Evolutionary conservation across 768 basidiomycete species (phyloP), one percentile per base, ranked within the genome.

Genomic region (Cubamyces lactineus): DNA sequence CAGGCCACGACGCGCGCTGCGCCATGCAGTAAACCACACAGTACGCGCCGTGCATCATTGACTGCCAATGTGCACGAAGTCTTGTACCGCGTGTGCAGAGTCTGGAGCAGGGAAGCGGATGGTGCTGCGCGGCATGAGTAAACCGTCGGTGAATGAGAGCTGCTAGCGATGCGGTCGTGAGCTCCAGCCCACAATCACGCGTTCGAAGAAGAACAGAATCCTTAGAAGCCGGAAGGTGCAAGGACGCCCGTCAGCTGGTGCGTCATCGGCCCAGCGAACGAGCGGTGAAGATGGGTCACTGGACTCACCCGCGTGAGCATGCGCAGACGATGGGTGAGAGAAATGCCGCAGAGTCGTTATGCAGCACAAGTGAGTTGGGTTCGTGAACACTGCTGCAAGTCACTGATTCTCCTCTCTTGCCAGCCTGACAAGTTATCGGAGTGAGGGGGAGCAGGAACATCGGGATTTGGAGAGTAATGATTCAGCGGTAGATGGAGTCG

Each of bases 181-280:
- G 34, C 34, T 34, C 34, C 34, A 34, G 34, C 34, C 34, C 34
- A 34, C 34, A 34, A 34, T 34, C 42, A 43, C 19, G 19, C 42
- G 16, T 21, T 43, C 16, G 42, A 43, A 43, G 46, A 16, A 23
- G 48, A 38, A 39, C 12, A 57, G 46, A 57, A 46, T 24, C 19
- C 34, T 23, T 2, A 26, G 48, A 49, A 49, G 48, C 46, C 15
- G 24, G 41, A 51, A 59, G 57, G 41, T n/a, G 12, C 11, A 23
- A 26, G 13, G 49, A 49, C 17, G 21, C 17, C 49, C 49, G 57
- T 59, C 57, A 59, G 49, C 49, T 59, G 57, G 57, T 50, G 48
- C 57, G 57, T 58, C 57, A 58, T 58, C 48, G 57, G 26, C 41
- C 24, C 40, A 48, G 34, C 3, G 9, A 17, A 7, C 47, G 56